Percentiles rank a stretch among this genome's conserved stretches.
phyloP scores from a whole-genome alignment of 345 rosid species.

The Boechera divaricarpa region DNA sequence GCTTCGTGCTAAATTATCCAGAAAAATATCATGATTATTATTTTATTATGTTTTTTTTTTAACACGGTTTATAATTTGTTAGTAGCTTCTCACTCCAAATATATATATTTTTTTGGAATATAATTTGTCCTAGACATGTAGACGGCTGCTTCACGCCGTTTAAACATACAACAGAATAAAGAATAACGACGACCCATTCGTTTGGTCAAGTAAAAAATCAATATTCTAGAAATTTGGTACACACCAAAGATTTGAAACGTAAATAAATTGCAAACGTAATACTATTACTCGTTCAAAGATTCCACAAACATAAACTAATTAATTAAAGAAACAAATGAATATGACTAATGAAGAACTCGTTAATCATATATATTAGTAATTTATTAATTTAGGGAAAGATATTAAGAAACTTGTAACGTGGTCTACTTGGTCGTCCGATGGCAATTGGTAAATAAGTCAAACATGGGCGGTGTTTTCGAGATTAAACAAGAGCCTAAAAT shows the following conservation, averaged over 20 bases:
- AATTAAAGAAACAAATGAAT: slow-evolving; percentile 4
- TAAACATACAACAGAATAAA: neutral
- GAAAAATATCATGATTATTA: too few species aligned
- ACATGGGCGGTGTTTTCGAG: slow-evolving; percentile 36
- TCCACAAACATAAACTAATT: neutral
- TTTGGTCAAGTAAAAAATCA: slow-evolving; percentile 16
- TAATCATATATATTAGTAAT: slow-evolving; percentile 14
- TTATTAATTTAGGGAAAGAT: too few species aligned
- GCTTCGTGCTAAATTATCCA: too few species aligned
- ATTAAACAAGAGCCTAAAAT: slow-evolving; percentile 41
- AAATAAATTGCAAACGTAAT: slow-evolving; percentile 4
- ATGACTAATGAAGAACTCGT: slow-evolving; percentile 19
- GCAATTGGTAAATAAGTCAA: slow-evolving; percentile 32
- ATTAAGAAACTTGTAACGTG: slow-evolving; percentile 29
- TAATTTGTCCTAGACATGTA: neutral
- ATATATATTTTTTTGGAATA: neutral
- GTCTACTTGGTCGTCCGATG: slow-evolving; percentile 39
- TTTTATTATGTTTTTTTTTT: neutral
- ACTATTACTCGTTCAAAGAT: slow-evolving; percentile 25
- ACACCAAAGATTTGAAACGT: slow-evolving; percentile 12
- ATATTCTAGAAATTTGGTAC: neutral
- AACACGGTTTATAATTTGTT: slow-evolving; percentile 11
- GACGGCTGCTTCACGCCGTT: slow-evolving; percentile 7
- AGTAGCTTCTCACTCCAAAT: neutral
- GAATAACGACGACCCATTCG: neutral